Evolutionary conservation across 2,329 filamentous ascomycete species (phyloP).

Genomic region (Epichloe sylvatica): DNA sequence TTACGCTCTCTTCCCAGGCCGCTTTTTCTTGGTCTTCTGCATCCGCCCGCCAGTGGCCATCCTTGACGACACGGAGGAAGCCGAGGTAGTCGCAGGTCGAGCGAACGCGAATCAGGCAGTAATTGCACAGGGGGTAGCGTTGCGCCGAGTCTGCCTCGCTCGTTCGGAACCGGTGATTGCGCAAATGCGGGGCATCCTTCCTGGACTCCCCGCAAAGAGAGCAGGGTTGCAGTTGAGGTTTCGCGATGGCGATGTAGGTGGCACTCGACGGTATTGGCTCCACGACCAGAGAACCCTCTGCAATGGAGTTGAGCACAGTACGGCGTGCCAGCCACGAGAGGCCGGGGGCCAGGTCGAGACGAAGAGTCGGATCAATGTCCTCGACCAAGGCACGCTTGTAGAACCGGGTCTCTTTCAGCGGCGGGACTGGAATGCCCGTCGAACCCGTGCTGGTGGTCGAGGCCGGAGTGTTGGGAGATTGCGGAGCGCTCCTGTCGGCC

Average conservation of each 20-base stretch:
- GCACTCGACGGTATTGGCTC: slow-evolving; percentile 62
- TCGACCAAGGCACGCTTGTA: slow-evolving; percentile 82
- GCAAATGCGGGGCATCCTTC: slow-evolving; percentile 53
- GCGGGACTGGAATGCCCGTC: slow-evolving; percentile 30
- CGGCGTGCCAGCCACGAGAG: slow-evolving; percentile 88
- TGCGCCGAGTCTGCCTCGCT: slow-evolving; percentile 78
- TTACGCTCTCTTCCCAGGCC: slow-evolving; percentile 90
- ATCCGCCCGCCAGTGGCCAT: slow-evolving; percentile 79
- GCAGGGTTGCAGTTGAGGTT: slow-evolving; percentile 53
- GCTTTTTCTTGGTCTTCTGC: slow-evolving; percentile 71
- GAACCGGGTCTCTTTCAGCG: slow-evolving; percentile 81
- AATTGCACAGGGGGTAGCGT: slow-evolving; percentile 77
- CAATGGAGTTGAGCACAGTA: slow-evolving; percentile 68
- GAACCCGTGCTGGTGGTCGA: slow-evolving; percentile 35
- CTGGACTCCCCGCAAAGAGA: slow-evolving; percentile 78
- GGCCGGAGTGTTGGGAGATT: slow-evolving; percentile 44
- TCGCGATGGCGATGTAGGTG: slow-evolving; percentile 33
- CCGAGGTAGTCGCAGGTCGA: slow-evolving; percentile 87
- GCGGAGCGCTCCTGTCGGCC: slow-evolving; percentile 38
- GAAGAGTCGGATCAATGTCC: slow-evolving; percentile 86
- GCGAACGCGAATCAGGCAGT: slow-evolving; percentile 71
- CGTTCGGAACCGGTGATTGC: slow-evolving; percentile 78
- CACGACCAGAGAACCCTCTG: slow-evolving; percentile 73
- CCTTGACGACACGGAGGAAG: slow-evolving; percentile 80
- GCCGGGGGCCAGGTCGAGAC: slow-evolving; percentile 77